phyloP scores from a whole-genome alignment of 2,329 filamentous ascomycete species.

The Neonectria coccinea region DNA sequence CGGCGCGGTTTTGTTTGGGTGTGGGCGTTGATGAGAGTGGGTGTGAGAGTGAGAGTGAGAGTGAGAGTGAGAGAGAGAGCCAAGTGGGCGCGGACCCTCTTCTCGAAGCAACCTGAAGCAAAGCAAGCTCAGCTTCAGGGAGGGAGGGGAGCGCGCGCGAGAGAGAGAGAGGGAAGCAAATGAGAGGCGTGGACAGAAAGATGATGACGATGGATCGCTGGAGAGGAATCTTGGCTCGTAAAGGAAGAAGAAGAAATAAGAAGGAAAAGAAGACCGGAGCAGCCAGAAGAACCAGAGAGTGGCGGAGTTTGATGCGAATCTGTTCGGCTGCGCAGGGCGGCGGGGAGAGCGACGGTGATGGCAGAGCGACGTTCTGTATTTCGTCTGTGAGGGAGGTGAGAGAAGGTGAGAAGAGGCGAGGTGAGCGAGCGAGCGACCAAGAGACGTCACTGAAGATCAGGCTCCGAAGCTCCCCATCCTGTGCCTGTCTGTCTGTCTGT shows the following conservation, averaged over 20 bases:
- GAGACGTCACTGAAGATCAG: conserved; percentile 44
- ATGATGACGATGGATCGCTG: background rate
- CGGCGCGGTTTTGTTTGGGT: conserved; percentile 37
- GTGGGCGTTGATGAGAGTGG: conserved; percentile 28
- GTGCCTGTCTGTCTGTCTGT: background rate
- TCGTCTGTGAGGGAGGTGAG: conserved; percentile 15
- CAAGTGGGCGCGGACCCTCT: background rate
- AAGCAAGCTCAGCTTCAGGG: background rate
- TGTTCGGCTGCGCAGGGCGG: conserved; percentile 8
- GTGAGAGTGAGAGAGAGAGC: conserved; percentile 15
- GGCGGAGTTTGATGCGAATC: conserved; percentile 10
- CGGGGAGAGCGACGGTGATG: conserved; percentile 2
- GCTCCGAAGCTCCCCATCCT: conserved; percentile 38
- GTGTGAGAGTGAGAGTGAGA: conserved; percentile 20
- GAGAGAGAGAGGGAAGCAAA: background rate
- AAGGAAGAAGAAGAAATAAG: conserved; percentile 6
- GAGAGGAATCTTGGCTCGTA: background rate
- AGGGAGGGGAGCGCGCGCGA: too few relatives aligned
- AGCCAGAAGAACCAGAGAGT: conserved; percentile 10
- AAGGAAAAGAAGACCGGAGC: conserved; percentile 1
- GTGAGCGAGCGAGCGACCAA: conserved; percentile 34
- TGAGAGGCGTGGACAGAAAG: conserved; percentile 4
- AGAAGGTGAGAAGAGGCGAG: conserved; percentile 28
- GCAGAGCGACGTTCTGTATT: background rate
- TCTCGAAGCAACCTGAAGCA: conserved; percentile 1